Percentiles rank a stretch among this genome's conserved stretches.
These are phyloP conservation scores for Sclerotinia borealis DNA, from an alignment of 2,329 filamentous ascomycete species.

Conservation along the genomic window DNA sequence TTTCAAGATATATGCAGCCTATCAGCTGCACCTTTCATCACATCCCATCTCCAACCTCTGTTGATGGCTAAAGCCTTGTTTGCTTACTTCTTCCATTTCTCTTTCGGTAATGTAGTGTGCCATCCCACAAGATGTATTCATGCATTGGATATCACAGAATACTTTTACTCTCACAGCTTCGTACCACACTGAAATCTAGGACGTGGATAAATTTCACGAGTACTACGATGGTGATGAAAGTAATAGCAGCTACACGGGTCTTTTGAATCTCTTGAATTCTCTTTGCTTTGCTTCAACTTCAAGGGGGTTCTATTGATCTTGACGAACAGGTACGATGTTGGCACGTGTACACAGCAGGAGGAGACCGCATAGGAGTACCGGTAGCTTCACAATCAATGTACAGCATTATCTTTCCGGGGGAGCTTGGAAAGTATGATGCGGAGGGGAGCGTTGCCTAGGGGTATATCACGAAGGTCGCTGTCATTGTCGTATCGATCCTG, in stretches of 20 bases:
- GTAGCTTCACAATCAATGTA: background rate
- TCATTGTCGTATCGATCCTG: conserved; percentile 6
- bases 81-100: background rate
- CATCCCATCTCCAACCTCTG: background rate
- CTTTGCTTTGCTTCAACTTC: background rate
- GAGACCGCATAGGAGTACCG: conserved; percentile 8
- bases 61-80: background rate
- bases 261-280: background rate
- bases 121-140: background rate
- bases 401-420: background rate
- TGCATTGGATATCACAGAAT: background rate
- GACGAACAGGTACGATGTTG: conserved; percentile 1
- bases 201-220: background rate
- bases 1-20: background rate
- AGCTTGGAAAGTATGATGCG: background rate
- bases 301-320: background rate
- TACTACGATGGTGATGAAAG: background rate
- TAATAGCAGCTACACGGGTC: conserved; percentile 1
- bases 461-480: conserved; percentile 2
- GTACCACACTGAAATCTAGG: conserved; percentile 3
- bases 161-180: background rate
- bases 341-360: conserved; percentile 4
- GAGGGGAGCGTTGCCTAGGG: background rate
- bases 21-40: conserved; percentile 5
- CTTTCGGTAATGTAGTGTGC: background rate